Evolutionary conservation across 2,329 filamentous ascomycete species (phyloP).

Genomic region (Aulographum hederae): DNA sequence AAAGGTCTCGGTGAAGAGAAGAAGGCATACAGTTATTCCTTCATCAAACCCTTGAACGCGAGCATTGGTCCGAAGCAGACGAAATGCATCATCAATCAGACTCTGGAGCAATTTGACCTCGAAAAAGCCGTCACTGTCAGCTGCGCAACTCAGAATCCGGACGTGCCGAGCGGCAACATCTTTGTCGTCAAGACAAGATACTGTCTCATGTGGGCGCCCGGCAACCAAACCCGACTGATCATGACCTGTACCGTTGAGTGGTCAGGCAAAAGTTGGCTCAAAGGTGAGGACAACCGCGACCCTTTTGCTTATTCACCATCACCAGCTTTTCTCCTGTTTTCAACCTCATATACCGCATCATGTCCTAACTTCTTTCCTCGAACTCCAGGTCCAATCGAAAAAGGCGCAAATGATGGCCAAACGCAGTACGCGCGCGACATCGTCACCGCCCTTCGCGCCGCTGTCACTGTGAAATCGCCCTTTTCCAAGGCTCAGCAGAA

Average conservation of each 20-base stretch:
- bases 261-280: slow-evolving; percentile 96
- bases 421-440: slow-evolving; percentile 65
- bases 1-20: slow-evolving; percentile 59
- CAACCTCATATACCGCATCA: too few species aligned
- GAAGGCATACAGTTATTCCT: slow-evolving; percentile 58
- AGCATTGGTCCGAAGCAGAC: slow-evolving; percentile 86
- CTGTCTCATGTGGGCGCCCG: slow-evolving; percentile 80
- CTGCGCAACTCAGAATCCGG: slow-evolving; percentile 73
- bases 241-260: slow-evolving; percentile 88
- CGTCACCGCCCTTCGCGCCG: slow-evolving; percentile 52
- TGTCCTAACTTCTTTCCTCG: slow-evolving; percentile 5
- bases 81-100: slow-evolving; percentile 79
- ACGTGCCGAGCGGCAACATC: slow-evolving; percentile 84
- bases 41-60: slow-evolving; percentile 76
- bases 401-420: slow-evolving; percentile 84
- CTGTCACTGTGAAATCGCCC: slow-evolving; percentile 46
- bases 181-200: slow-evolving; percentile 90
- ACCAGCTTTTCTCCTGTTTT: too few species aligned
- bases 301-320: too few species aligned
- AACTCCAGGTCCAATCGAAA: slow-evolving; percentile 70
- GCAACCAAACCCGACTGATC: slow-evolving; percentile 67
- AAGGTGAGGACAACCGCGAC: slow-evolving; percentile 40
- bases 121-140: slow-evolving; percentile 76
- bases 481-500: slow-evolving; percentile 30
- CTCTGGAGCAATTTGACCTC: slow-evolving; percentile 65